Evolutionary conservation across 1,139 yeast genomes (phyloP), one percentile per base, ranked within the genome.

Genomic region (Schwanniomyces etchellsii): DNA sequence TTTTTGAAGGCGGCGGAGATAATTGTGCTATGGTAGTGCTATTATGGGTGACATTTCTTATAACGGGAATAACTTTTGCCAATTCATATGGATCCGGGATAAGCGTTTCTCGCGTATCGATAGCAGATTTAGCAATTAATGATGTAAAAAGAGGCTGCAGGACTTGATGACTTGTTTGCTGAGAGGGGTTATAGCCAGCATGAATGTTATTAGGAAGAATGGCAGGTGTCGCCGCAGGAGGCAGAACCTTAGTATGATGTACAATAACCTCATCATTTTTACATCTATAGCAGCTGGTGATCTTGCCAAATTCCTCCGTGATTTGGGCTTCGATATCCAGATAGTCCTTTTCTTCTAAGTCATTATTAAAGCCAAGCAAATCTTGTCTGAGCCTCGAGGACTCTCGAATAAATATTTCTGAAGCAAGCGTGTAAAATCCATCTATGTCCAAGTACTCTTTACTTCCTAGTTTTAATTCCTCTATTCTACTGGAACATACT

Each of bases 361-460:
- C 21, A 3, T 33, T 36, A 14, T 43, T 40, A 18, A 50, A 35
- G 11, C 68, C 67, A 14, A 46, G 34, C 11, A 39, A 29, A 3
- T 38, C 17, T 13, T 5, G 12, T 14, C 46, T 33, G 11, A 74
- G 45, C 38, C 81, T 69, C 20, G 70, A 66, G 14, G 79, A 68
- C 52, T 88, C 96, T 45, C 94, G 74, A 32, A 86, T 55, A 23
- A 88, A 55, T 32, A 85, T 55, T 43, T 85, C 95, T 1, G 80
- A 70, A 3, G 84, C 57, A 43, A 80, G 77, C 48, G 75, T 79
- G 60, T 77, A 86, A 45, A 82, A 81, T 34, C 70, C 70, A 51
- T 84, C 91, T 26, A 81, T 61, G 40, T 70, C 64, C 14, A 57
- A 59, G 49, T 88, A 88, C 10, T 56, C 56, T 14, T 59, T 48